Percentiles rank a stretch among this genome's conserved stretches.
Evolutionary conservation across 352 stramenopile species (phyloP).

Genomic region (Phytophthora chlamydospora): DNA sequence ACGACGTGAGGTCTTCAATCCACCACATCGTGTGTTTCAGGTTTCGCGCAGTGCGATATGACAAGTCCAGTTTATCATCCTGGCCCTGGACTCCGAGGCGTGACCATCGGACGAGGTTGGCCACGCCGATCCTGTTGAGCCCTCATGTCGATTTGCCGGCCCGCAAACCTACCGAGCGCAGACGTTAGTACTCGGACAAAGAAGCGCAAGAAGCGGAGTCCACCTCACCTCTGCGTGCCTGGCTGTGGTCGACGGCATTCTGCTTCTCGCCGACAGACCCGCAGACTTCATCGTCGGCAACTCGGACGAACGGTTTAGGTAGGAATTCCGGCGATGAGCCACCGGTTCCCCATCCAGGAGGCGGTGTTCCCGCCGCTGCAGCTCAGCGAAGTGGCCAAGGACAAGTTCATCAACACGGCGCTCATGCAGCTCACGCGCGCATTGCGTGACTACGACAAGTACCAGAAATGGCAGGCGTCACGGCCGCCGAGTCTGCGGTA

Average conservation of each 20-base stretch:
- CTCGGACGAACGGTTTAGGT: slow-evolving; percentile 2
- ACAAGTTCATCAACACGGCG: slow-evolving; percentile 40
- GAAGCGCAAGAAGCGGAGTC: slow-evolving; percentile 20
- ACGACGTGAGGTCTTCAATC: background rate
- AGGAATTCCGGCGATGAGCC: slow-evolving; percentile 24
- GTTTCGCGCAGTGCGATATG: background rate
- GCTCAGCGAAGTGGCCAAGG: slow-evolving; percentile 29
- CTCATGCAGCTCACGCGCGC: slow-evolving; percentile 35
- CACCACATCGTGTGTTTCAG: background rate
- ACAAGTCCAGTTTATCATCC: slow-evolving; percentile 19
- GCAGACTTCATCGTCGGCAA: slow-evolving; percentile 7
- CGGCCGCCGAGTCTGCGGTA: slow-evolving; percentile 42
- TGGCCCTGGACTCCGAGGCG: slow-evolving; percentile 1
- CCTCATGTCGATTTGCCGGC: slow-evolving; percentile 23
- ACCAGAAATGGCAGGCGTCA: slow-evolving; percentile 40
- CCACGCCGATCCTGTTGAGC: slow-evolving; percentile 29
- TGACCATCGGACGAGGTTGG: slow-evolving; percentile 1
- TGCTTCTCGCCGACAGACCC: slow-evolving; percentile 26
- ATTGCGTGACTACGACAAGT: slow-evolving; percentile 48
- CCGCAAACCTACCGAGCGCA: slow-evolving; percentile 2
- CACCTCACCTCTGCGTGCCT: slow-evolving; percentile 6
- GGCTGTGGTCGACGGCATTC: slow-evolving; percentile 27
- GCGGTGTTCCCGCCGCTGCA: slow-evolving; percentile 41
- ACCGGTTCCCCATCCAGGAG: slow-evolving; percentile 47
- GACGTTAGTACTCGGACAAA: slow-evolving; percentile 36